phyloP scores from a whole-genome alignment of 2,329 filamentous ascomycete species.

The Nothophaeocryptopus gaeumannii region DNA sequence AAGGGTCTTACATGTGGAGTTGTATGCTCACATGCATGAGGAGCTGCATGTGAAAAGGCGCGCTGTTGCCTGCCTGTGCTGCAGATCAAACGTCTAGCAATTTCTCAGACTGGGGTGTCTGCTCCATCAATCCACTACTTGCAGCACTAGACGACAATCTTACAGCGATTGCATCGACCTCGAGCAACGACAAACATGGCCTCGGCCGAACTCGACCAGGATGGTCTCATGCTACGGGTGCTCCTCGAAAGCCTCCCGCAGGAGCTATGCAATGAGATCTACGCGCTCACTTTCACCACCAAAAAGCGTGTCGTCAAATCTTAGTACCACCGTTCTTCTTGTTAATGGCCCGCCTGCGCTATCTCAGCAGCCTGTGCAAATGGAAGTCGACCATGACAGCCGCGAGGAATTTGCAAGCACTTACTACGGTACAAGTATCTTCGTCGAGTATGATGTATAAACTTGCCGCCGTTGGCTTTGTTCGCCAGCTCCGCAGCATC shows the following conservation, averaged over 20 bases:
- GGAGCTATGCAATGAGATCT: not conserved
- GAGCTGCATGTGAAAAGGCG: not conserved
- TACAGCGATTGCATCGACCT: not conserved
- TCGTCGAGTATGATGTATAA: not conserved
- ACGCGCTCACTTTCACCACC: not conserved
- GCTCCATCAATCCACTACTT: not conserved
- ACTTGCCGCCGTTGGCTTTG: not conserved
- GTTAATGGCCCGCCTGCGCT: too few relatives aligned
- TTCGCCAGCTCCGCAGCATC: not conserved
- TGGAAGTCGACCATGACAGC: not conserved
- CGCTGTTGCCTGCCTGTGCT: not conserved
- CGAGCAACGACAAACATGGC: too few relatives aligned
- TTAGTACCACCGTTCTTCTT: too few relatives aligned
- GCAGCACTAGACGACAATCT: not conserved
- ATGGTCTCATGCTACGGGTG: not conserved
- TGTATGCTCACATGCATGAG: not conserved
- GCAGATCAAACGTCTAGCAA: not conserved
- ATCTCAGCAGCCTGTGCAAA: too few relatives aligned
- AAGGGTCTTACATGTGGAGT: not conserved
- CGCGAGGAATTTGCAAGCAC: not conserved
- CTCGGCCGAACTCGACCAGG: too few relatives aligned
- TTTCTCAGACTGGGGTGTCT: not conserved
- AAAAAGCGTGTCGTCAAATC: not conserved
- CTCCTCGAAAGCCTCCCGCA: not conserved
- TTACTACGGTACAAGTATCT: not conserved